A percentile compares a stretch with the other conserved stretches of the same genome.
Conservation (phyloP, 345 rosid species). For the Physaria fendleri region DNA sequence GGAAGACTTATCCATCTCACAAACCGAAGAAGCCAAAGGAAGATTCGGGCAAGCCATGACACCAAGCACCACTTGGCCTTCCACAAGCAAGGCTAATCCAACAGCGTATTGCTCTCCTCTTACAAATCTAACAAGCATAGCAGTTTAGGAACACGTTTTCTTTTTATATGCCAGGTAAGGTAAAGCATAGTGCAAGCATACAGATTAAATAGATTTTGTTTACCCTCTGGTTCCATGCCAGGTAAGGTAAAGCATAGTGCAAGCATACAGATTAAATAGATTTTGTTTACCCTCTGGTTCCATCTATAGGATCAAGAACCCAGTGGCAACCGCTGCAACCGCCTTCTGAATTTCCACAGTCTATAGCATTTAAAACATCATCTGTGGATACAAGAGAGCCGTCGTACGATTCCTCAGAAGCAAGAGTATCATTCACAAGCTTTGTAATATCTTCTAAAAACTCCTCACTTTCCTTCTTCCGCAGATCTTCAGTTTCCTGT, state of each 20-base stretch:
- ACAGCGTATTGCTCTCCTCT: constrained; percentile 95
- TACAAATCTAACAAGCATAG: constrained; percentile 49
- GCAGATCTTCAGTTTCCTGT: constrained; percentile 78
- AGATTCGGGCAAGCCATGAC: constrained; percentile 93
- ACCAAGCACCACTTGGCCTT: constrained; percentile 86
- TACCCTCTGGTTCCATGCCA: constrained; percentile 65
- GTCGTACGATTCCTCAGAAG: constrained; percentile 45
- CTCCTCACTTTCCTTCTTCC: constrained; percentile 46
- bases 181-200: not conserved
- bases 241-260: not conserved
- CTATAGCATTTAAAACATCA: constrained; percentile 70
- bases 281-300: constrained; percentile 77
- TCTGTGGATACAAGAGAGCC: constrained; percentile 42
- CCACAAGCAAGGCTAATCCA: constrained; percentile 83
- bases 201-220: not conserved
- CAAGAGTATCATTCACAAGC: constrained; percentile 70
- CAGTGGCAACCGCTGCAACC: constrained; percentile 79
- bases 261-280: not conserved
- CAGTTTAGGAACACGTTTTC: not conserved
- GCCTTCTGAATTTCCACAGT: constrained; percentile 79
- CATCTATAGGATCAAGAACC: constrained; percentile 97
- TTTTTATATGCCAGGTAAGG: not conserved
- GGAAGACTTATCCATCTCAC: constrained; percentile 27
- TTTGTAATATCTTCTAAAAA: constrained; percentile 54
- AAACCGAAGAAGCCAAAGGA: constrained; percentile 42